Conservation (phyloP, 108 stramenopile species). For the Conticribra guillardii region DNA sequence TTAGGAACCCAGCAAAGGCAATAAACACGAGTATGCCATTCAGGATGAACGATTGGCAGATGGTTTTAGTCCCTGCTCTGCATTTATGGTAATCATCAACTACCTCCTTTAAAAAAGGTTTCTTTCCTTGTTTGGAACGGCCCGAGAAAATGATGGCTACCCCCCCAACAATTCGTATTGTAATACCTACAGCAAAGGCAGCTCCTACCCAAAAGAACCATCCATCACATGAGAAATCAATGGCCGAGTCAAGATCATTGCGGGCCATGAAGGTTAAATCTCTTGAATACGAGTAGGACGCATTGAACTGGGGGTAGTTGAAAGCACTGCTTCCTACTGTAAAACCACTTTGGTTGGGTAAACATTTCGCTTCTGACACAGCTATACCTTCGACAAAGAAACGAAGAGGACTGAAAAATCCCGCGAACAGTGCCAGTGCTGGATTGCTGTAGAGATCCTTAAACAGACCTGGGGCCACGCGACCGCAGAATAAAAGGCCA, state of each 20-base stretch:
- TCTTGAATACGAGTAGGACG: slow-evolving; percentile 7
- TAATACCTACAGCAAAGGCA: background rate
- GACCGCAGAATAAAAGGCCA: slow-evolving; percentile 50
- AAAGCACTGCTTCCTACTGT: slow-evolving; percentile 18
- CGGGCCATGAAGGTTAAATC: slow-evolving; percentile 6
- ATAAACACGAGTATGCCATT: background rate
- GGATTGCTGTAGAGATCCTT: slow-evolving; percentile 20
- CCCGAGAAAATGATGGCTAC: slow-evolving; percentile 6
- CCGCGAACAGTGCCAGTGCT: slow-evolving; percentile 25
- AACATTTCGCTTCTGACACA: slow-evolving; percentile 32
- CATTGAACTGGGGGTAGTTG: slow-evolving; percentile 9
- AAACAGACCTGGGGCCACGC: slow-evolving; percentile 31
- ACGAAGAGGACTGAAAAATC: slow-evolving; percentile 37
- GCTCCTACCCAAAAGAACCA: slow-evolving; percentile 8
- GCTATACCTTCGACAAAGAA: slow-evolving; percentile 51
- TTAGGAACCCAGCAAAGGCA: background rate
- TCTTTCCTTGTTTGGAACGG: slow-evolving; percentile 3
- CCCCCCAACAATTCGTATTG: background rate
- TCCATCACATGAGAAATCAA: background rate
- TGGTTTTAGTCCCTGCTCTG: background rate
- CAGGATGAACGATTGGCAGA: background rate
- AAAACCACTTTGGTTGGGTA: slow-evolving; percentile 55
- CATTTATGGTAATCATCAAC: no score
- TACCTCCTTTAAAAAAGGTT: no score
- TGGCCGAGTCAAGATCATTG: background rate